phyloP scores from a whole-genome alignment of 305 asterid species.

The Solanum hybrid region DNA sequence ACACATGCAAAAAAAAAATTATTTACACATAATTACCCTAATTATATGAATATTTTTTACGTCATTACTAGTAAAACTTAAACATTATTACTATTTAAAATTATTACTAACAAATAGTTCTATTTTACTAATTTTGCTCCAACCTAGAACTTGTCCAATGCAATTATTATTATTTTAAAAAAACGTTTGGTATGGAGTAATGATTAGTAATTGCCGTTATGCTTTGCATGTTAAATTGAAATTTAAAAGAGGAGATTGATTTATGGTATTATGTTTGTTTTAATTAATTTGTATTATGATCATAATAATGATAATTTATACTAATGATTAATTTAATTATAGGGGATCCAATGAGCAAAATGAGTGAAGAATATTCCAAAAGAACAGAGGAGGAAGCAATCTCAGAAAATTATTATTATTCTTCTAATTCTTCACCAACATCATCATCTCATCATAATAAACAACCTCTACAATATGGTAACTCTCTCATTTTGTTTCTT shows the following conservation, averaged over 20 bases:
- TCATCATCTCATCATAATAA: not conserved
- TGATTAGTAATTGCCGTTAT: not conserved
- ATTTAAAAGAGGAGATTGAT: not conserved
- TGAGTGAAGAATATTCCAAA: conserved; percentile 4
- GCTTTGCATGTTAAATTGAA: not conserved
- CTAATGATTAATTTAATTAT: not conserved
- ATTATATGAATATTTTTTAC: not conserved
- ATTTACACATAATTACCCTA: not conserved
- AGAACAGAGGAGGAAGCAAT: conserved; percentile 8
- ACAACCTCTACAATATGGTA: not conserved
- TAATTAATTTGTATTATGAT: not conserved
- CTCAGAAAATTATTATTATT: not conserved
- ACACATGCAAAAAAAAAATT: too few relatives aligned
- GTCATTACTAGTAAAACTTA: not conserved
- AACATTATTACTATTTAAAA: not conserved
- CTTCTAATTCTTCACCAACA: not conserved
- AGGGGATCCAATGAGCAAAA: not conserved
- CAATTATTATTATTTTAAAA: not conserved
- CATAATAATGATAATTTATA: not conserved
- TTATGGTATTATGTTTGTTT: not conserved
- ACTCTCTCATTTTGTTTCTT: not conserved
- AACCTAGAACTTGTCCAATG: not conserved
- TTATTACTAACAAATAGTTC: not conserved
- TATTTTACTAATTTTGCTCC: not conserved
- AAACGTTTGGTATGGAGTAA: not conserved